Conservation (phyloP, 257 asterid species). For the Solanum chiquidenum region DNA sequence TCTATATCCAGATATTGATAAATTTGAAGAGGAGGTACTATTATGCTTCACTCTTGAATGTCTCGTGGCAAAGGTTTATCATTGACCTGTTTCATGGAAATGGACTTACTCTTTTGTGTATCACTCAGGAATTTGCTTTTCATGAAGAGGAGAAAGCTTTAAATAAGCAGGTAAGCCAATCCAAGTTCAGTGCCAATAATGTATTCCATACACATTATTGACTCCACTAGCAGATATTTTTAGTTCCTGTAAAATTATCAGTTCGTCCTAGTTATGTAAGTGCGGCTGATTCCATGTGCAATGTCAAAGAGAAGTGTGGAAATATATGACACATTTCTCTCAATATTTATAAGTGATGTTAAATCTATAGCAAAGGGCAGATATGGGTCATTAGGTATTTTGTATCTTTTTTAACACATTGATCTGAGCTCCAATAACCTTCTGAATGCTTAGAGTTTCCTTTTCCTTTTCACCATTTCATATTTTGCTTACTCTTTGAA, state of each 20-base stretch:
- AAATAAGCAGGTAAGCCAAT: conserved; percentile 62
- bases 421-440: neutral
- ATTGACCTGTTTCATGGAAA: neutral
- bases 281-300: neutral
- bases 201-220: neutral
- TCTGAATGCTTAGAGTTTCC: neutral
- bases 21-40: conserved; percentile 89
- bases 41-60: conserved; percentile 2
- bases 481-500: conserved; percentile 2
- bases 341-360: neutral
- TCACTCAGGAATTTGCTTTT: conserved; percentile 74
- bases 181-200: neutral
- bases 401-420: neutral
- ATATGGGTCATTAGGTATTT: neutral
- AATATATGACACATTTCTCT: neutral
- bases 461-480: conserved; percentile 4
- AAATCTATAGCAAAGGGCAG: neutral
- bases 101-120: neutral
- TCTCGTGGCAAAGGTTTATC: neutral
- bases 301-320: neutral
- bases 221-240: neutral
- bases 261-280: neutral
- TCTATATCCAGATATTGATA: conserved; percentile 88
- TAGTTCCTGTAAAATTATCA: neutral
- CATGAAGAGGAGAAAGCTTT: conserved; percentile 93